These are phyloP conservation scores for Ascochyta koolunga DNA, from an alignment of 2,329 filamentous ascomycete species.

Conservation along the genomic window DNA sequence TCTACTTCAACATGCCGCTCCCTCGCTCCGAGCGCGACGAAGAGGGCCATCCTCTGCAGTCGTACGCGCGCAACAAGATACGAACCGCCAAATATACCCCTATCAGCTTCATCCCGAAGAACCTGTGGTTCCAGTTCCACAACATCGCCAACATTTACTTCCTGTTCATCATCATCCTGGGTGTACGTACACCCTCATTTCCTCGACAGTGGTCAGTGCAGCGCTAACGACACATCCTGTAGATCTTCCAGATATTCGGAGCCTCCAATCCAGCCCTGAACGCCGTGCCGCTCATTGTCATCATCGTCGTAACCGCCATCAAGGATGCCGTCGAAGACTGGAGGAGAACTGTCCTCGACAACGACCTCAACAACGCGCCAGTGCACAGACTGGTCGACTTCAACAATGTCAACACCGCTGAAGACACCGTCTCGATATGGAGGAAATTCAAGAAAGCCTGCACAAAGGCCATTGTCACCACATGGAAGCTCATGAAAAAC, in stretches of 20 bases:
- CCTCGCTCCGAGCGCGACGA: conserved; percentile 78
- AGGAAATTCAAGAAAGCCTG: conserved; percentile 88
- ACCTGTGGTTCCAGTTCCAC: conserved; percentile 97
- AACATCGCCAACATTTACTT: conserved; percentile 99
- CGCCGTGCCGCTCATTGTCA: conserved; percentile 90
- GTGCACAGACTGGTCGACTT: conserved; percentile 88
- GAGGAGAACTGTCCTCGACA: conserved; percentile 87
- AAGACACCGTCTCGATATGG: conserved; percentile 86
- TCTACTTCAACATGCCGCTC: conserved; percentile 88
- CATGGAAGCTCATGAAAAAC: conserved; percentile 56
- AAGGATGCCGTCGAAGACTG: conserved; percentile 98
- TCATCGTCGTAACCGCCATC: conserved; percentile 83
- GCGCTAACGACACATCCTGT: conserved; percentile 31
- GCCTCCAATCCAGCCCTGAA: conserved; percentile 88
- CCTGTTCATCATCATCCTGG: conserved; percentile 91
- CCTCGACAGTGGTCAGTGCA: conserved; percentile 10
- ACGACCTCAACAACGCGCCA: conserved; percentile 92
- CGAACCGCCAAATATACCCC: conserved; percentile 97
- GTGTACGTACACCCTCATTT: conserved; percentile 66
- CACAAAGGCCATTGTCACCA: conserved; percentile 65
- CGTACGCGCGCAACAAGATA: conserved; percentile 92
- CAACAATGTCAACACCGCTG: conserved; percentile 90
- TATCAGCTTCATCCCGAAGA: conserved; percentile 93
- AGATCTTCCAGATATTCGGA: conserved; percentile 98
- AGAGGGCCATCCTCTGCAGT: conserved; percentile 72